A percentile compares a stretch with the other conserved stretches of the same genome.
These are phyloP conservation scores for Corynespora cassiicola DNA, from an alignment of 2,329 filamentous ascomycete species.

Conservation along the genomic window DNA sequence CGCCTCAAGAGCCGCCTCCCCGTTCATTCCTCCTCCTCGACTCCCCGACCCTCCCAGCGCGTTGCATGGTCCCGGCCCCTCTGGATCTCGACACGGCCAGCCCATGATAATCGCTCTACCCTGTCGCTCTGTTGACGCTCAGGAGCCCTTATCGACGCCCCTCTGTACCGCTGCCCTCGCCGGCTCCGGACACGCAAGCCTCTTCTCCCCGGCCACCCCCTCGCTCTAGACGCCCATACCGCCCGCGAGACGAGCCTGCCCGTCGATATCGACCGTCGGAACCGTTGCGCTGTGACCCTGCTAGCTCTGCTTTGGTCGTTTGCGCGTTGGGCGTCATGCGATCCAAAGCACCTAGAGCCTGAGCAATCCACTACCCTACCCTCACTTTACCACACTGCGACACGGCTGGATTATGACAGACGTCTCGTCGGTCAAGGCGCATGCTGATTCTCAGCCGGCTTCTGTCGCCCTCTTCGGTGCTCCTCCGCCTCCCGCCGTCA, in stretches of 20 bases:
- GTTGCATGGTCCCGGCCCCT: slow-evolving; percentile 23
- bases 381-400: slow-evolving; percentile 25
- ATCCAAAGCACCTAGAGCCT: slow-evolving; percentile 46
- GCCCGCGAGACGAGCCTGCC: slow-evolving; percentile 13
- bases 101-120: slow-evolving; percentile 24
- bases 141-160: slow-evolving; percentile 27
- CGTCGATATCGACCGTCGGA: slow-evolving; percentile 27
- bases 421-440: slow-evolving; percentile 48
- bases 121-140: slow-evolving; percentile 21
- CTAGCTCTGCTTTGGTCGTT: slow-evolving; percentile 34
- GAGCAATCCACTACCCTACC: slow-evolving; percentile 38
- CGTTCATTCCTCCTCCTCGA: slow-evolving; percentile 24
- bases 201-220: slow-evolving; percentile 26
- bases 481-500: slow-evolving; percentile 38
- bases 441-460: slow-evolving; percentile 51
- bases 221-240: slow-evolving; percentile 13
- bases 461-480: slow-evolving; percentile 37
- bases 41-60: slow-evolving; percentile 29
- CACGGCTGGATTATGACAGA: slow-evolving; percentile 51
- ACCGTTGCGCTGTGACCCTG: slow-evolving; percentile 30
- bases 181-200: slow-evolving; percentile 34
- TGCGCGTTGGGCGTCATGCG: slow-evolving; percentile 50
- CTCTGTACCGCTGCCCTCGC: slow-evolving; percentile 22
- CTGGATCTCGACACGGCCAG: slow-evolving; percentile 17
- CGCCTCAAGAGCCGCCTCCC: slow-evolving; percentile 33